Percentiles rank a stretch among this genome's conserved stretches.
Evolutionary conservation across 495 filamentous ascomycete genomes (phyloP).

Genomic region (Penicillium tannophilum): DNA sequence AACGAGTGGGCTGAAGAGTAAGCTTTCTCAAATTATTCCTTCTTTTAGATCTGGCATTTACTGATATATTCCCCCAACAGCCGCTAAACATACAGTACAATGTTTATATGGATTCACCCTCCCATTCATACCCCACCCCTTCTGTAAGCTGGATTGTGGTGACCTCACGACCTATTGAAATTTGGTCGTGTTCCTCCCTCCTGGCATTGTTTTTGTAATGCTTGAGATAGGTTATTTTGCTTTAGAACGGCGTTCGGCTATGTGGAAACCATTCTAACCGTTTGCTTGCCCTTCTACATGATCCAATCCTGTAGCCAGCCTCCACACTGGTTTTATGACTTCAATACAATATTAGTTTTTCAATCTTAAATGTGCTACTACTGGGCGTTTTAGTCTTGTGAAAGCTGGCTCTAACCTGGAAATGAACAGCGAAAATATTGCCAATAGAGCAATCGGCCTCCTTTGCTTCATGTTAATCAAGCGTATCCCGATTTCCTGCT

Average conservation of each 20-base stretch:
- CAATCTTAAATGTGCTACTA: background rate
- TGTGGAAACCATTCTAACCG: background rate
- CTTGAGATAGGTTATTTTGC: background rate
- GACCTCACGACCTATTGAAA: background rate
- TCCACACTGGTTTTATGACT: conserved; percentile 3
- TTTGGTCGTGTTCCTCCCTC: background rate
- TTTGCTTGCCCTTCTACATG: background rate
- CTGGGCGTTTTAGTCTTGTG: background rate
- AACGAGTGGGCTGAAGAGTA: conserved; percentile 76
- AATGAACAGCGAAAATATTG: background rate
- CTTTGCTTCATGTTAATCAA: too few species aligned
- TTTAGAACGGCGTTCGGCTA: conserved; percentile 9
- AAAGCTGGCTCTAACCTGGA: background rate
- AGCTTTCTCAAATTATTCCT: conserved; percentile 18
- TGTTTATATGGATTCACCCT: background rate
- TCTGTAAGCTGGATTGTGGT: background rate
- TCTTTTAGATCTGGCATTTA: background rate
- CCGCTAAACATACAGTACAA: conserved; percentile 32
- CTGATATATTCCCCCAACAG: conserved; percentile 31
- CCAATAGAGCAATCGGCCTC: too few species aligned
- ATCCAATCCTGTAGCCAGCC: background rate
- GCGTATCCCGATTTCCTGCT: too few species aligned
- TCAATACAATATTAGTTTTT: background rate
- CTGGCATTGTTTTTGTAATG: background rate
- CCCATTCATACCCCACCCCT: background rate